Conservation (phyloP, 2,329 filamentous ascomycete species). For the Penicillium capsulatum region DNA sequence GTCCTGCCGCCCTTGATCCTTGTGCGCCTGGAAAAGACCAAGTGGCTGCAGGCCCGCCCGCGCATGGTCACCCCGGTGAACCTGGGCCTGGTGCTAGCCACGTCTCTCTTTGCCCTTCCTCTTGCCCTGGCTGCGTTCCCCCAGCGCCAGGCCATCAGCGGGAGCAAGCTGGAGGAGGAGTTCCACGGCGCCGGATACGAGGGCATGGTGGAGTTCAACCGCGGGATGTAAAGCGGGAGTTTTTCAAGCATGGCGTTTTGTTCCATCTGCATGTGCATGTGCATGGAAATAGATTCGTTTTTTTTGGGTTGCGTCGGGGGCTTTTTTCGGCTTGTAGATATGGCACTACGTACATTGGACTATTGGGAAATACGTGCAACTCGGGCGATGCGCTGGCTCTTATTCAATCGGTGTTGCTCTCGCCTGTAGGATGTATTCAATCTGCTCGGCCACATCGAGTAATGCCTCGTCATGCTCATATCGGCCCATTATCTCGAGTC, state of each 20-base stretch:
- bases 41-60: slow-evolving; percentile 76
- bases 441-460: slow-evolving; percentile 50
- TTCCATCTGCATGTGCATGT: not conserved
- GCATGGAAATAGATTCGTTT: slow-evolving; percentile 1
- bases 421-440: slow-evolving; percentile 47
- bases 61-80: slow-evolving; percentile 77
- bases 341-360: not conserved
- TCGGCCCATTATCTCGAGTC: slow-evolving; percentile 60
- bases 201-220: slow-evolving; percentile 91
- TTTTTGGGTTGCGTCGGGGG: slow-evolving; percentile 1
- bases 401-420: slow-evolving; percentile 46
- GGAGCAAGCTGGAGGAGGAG: slow-evolving; percentile 72
- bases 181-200: slow-evolving; percentile 74
- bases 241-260: slow-evolving; percentile 7
- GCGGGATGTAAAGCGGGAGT: slow-evolving; percentile 59
- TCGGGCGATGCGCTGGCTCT: no score
- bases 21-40: slow-evolving; percentile 74
- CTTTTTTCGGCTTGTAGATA: not conserved
- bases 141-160: slow-evolving; percentile 77
- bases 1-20: slow-evolving; percentile 84
- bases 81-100: slow-evolving; percentile 77
- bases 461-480: slow-evolving; percentile 55
- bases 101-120: slow-evolving; percentile 82
- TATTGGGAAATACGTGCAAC: not conserved
- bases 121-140: slow-evolving; percentile 89